These are phyloP conservation scores for Lunularia cruciata DNA, from an alignment of 225 moss, liverwort and hornwort genomes.

Conservation along the genomic window DNA sequence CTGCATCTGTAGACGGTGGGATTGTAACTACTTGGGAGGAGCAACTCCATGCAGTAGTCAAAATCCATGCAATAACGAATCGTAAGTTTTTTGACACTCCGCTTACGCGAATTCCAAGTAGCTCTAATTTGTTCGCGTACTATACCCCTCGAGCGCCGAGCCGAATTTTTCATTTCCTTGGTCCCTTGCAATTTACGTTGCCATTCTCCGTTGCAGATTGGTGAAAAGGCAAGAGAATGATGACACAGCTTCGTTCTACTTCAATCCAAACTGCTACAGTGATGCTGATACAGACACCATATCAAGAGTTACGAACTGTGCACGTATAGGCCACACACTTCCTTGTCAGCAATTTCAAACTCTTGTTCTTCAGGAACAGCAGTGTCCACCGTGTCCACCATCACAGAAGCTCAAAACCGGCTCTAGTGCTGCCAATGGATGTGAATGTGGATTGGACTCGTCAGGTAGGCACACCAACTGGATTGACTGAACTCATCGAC, in stretches of 20 bases:
- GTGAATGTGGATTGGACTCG: neutral
- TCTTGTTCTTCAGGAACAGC: neutral
- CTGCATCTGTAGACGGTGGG: constrained; percentile 29
- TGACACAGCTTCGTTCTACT: constrained; percentile 1
- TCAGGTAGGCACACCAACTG: neutral
- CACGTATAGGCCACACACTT: constrained; percentile 5
- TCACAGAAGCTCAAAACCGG: neutral
- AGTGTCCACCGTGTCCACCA: neutral
- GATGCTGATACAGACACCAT: neutral
- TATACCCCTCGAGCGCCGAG: neutral
- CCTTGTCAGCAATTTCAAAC: neutral
- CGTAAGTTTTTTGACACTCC: neutral
- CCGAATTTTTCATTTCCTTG: neutral
- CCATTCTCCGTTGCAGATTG: neutral
- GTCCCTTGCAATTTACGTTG: no score
- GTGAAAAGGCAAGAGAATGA: neutral
- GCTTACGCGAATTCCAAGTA: neutral
- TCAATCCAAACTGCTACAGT: constrained; percentile 14
- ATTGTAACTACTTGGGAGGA: constrained; percentile 36
- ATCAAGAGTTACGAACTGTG: constrained; percentile 6
- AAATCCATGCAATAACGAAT: constrained; percentile 7
- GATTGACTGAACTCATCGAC: no score
- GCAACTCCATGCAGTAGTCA: neutral
- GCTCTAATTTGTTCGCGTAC: neutral
- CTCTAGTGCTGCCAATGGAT: neutral